phyloP scores from a whole-genome alignment of 352 stramenopile species.

The Ochromonadaceae sp. region DNA sequence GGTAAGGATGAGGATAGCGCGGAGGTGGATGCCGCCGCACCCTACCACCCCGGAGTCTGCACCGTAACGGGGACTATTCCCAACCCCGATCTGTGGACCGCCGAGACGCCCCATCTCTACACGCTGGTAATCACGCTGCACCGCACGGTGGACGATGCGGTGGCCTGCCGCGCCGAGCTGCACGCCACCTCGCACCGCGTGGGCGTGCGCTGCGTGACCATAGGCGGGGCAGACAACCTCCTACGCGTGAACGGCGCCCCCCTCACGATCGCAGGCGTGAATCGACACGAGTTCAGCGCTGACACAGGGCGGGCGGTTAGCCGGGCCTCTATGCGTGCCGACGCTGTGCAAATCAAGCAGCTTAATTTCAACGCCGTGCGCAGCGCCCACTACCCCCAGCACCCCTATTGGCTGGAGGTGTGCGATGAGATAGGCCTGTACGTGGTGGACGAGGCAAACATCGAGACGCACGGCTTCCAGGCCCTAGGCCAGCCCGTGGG shows the following conservation, averaged over 20 bases:
- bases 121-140: constrained; percentile 27
- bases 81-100: constrained; percentile 22
- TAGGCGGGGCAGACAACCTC: constrained; percentile 30
- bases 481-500: constrained; percentile 16
- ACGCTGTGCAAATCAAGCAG: constrained; percentile 37
- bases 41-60: neutral
- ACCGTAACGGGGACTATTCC: neutral
- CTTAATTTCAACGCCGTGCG: constrained; percentile 71
- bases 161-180: neutral
- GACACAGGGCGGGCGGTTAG: constrained; percentile 51
- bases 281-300: constrained; percentile 59
- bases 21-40: constrained; percentile 13
- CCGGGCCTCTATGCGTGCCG: constrained; percentile 39
- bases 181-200: constrained; percentile 44
- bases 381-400: constrained; percentile 59
- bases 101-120: constrained; percentile 33
- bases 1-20: neutral
- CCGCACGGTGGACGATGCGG: neutral
- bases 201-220: constrained; percentile 50
- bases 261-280: constrained; percentile 56
- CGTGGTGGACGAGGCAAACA: constrained; percentile 67
- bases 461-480: constrained; percentile 67
- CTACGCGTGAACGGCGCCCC: constrained; percentile 47
- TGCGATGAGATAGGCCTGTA: constrained; percentile 61
- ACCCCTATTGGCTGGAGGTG: constrained; percentile 52